Percentiles rank a stretch among this genome's conserved stretches.
Conservation (phyloP, 2,329 filamentous ascomycete species). For the Aspergillus sp. region DNA sequence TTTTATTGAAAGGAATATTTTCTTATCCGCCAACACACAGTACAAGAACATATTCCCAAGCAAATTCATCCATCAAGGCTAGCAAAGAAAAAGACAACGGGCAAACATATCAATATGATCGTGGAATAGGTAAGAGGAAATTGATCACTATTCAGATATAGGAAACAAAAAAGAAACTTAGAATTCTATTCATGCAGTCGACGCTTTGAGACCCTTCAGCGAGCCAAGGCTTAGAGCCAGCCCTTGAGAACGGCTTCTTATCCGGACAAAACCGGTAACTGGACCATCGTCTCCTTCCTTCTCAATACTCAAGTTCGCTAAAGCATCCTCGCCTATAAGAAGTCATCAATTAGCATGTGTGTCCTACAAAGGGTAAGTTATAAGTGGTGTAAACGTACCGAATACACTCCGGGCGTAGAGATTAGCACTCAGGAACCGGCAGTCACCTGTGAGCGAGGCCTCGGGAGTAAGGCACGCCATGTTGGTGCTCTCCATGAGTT, state of each 20-base stretch:
- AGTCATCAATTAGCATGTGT: slow-evolving; percentile 22
- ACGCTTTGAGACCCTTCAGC: slow-evolving; percentile 88
- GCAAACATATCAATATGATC: slow-evolving; percentile 12
- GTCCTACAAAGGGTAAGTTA: background rate
- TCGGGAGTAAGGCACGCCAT: slow-evolving; percentile 98
- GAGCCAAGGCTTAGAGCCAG: slow-evolving; percentile 90
- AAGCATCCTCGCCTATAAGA: slow-evolving; percentile 83
- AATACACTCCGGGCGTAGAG: slow-evolving; percentile 96
- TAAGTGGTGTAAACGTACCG: slow-evolving; percentile 63
- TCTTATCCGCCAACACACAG: slow-evolving; percentile 29
- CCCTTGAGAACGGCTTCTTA: slow-evolving; percentile 94
- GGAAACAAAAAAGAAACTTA: slow-evolving; percentile 22
- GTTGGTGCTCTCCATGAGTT: slow-evolving; percentile 96
- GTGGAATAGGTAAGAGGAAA: slow-evolving; percentile 28
- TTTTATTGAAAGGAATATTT: slow-evolving; percentile 22
- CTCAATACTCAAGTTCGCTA: slow-evolving; percentile 97
- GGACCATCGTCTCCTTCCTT: slow-evolving; percentile 94
- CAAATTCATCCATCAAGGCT: slow-evolving; percentile 29
- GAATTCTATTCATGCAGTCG: slow-evolving; percentile 37
- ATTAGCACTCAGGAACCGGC: slow-evolving; percentile 96
- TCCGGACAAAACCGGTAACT: slow-evolving; percentile 95
- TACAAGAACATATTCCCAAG: slow-evolving; percentile 27
- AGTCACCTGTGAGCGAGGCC: slow-evolving; percentile 93
- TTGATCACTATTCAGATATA: slow-evolving; percentile 30
- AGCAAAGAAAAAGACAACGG: slow-evolving; percentile 23